Base-by-base conservation (phyloP, 805 yeast species). In the Candida ponderosae region DNA sequence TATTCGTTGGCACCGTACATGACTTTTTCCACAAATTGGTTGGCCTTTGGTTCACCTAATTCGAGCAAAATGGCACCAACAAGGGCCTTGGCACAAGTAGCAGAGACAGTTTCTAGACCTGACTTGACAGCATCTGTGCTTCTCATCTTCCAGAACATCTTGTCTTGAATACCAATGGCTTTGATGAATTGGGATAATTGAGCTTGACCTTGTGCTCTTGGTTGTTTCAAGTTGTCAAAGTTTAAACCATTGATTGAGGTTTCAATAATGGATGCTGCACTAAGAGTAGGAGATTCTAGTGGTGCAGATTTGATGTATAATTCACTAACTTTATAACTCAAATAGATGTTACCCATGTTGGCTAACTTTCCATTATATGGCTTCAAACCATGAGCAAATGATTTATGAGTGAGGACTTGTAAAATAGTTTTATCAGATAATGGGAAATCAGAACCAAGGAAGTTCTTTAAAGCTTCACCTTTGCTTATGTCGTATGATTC, bases 351-450 rank as follows among this genome's bases (percentile, higher is more conserved):
- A 15, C 94, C 97, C 56, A 86, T 63, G 32, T 81, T 72, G 16
- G 86, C 69, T 49, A 90, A 66, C 57, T 81, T 83, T 56, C 88
- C 96, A 62, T 89, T 90, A 63, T 84, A 86, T 7, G 97, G 96
- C 50, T 80, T 77, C 44, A 74, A 66, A 9, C 96, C 97, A 62
- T 86, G 94, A 5, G 94, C 95, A 68, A 88, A 90, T 18, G 96
- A 85, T 63, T 90, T 90, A 64, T 90, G 97, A 6, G 97, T 89
- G 50, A 89, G 65, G 30, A 85, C 78, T 63, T 90, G 97, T 43
- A 87, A 65, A 18, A 81, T 62, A 40, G 81, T 47, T 6, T 70
- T 68, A 50, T 85, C 82, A 5, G 81, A 67, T 31, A 89, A 63
- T 31, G 65, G 46, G 50, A 67, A 79, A 42, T 71, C 65, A 18